These are phyloP conservation scores for Barnettozyma botsteinii DNA, from an alignment of 805 yeast genomes.

Conservation along the genomic window DNA sequence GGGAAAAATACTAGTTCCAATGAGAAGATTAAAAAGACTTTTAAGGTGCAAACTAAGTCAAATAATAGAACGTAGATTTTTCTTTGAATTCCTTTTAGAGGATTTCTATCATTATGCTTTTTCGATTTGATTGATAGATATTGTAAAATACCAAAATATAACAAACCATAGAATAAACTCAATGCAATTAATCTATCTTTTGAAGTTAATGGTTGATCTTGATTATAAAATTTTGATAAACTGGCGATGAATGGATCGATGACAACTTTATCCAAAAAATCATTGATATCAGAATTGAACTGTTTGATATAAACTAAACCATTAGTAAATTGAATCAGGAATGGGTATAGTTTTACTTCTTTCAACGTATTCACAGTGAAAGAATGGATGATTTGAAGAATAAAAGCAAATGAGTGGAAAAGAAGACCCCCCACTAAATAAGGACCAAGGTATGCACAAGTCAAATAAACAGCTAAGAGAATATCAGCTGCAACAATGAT, in stretches of 20 bases:
- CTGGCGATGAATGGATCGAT: conserved; percentile 20
- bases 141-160: conserved; percentile 24
- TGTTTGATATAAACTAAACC: not conserved
- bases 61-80: conserved; percentile 45
- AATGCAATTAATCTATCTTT: conserved; percentile 35
- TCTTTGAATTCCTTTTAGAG: conserved; percentile 47
- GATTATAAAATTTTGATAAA: conserved; percentile 18
- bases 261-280: conserved; percentile 2
- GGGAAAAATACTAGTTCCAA: conserved; percentile 87
- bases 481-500: conserved; percentile 25
- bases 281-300: conserved; percentile 4
- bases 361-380: conserved; percentile 4
- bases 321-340: not conserved
- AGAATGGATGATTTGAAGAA: conserved; percentile 5
- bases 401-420: conserved; percentile 17
- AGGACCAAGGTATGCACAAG: conserved; percentile 42
- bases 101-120: conserved; percentile 31
- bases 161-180: conserved; percentile 30
- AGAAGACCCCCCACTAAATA: conserved; percentile 35
- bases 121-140: conserved; percentile 28
- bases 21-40: conserved; percentile 68
- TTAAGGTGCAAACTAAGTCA: conserved; percentile 55
- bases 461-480: conserved; percentile 31
- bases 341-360: conserved; percentile 1
- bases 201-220: conserved; percentile 27